Evolutionary conservation across 805 yeast genomes (phyloP).

Genomic region (Yamadazyma endophytica): DNA sequence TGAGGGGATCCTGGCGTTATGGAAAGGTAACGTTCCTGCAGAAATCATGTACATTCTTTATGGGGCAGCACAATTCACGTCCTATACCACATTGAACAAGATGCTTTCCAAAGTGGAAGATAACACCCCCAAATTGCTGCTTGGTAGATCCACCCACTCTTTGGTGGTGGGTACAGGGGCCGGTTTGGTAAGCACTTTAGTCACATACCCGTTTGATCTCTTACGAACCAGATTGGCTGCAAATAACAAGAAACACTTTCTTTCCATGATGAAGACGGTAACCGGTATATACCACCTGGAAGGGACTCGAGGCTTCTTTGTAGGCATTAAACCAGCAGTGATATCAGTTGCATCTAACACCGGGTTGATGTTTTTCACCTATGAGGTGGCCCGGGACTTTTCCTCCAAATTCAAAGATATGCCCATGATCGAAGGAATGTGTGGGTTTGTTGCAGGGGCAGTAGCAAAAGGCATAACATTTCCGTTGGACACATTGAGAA

Average conservation of each 20-base stretch:
- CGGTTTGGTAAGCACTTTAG: slow-evolving; percentile 67
- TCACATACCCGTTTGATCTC: slow-evolving; percentile 89
- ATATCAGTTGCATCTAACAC: slow-evolving; percentile 65
- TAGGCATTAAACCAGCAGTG: slow-evolving; percentile 49
- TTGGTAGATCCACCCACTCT: slow-evolving; percentile 41
- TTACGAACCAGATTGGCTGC: slow-evolving; percentile 84
- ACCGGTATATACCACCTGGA: slow-evolving; percentile 21
- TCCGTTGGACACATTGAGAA: slow-evolving; percentile 82
- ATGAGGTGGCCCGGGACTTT: slow-evolving; percentile 47
- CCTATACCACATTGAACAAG: slow-evolving; percentile 55
- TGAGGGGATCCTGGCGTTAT: slow-evolving; percentile 76
- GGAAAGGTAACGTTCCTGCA: slow-evolving; percentile 97
- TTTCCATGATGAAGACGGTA: slow-evolving; percentile 31
- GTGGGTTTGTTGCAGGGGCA: slow-evolving; percentile 76
- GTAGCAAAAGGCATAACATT: slow-evolving; percentile 70
- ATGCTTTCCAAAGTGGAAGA: slow-evolving; percentile 29
- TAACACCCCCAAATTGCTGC: slow-evolving; percentile 10
- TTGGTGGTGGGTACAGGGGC: slow-evolving; percentile 68
- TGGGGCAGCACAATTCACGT: slow-evolving; percentile 80
- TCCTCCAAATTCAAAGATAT: slow-evolving; percentile 20
- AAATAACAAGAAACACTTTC: slow-evolving; percentile 34
- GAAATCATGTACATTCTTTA: slow-evolving; percentile 78
- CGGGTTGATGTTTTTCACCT: slow-evolving; percentile 71
- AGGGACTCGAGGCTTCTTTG: slow-evolving; percentile 45
- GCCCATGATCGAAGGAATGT: slow-evolving; percentile 47